phyloP scores from a whole-genome alignment of 306 rosid species.

The Lathyrus aphaca region DNA sequence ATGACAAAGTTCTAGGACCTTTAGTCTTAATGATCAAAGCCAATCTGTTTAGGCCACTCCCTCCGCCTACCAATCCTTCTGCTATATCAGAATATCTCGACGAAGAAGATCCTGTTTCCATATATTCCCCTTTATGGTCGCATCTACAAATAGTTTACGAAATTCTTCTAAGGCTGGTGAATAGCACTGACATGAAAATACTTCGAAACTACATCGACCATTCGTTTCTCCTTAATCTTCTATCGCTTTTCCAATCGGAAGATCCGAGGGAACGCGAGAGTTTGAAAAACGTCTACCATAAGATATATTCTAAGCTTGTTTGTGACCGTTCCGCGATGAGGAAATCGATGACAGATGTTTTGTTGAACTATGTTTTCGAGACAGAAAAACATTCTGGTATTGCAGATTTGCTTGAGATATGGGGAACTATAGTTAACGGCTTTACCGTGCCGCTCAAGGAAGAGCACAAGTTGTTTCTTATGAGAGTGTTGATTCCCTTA shows the following conservation, averaged over 20 bases:
- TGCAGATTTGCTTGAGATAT: constrained; percentile 86
- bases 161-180: constrained; percentile 58
- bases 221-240: constrained; percentile 58
- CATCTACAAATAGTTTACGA: constrained; percentile 73
- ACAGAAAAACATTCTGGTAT: constrained; percentile 70
- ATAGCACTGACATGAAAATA: constrained; percentile 43
- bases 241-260: constrained; percentile 73
- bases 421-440: constrained; percentile 88
- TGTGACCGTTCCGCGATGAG: constrained; percentile 65
- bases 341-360: constrained; percentile 71
- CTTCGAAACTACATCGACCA: constrained; percentile 49
- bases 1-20: constrained; percentile 44
- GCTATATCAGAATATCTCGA: constrained; percentile 47
- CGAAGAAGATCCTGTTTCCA: constrained; percentile 62
- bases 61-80: constrained; percentile 57
- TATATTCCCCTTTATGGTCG: constrained; percentile 62
- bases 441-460: constrained; percentile 86
- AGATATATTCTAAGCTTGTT: constrained; percentile 63
- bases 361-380: constrained; percentile 66
- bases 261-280: constrained; percentile 76
- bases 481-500: constrained; percentile 83
- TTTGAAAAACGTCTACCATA: constrained; percentile 72
- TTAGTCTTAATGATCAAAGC: constrained; percentile 58
- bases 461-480: constrained; percentile 80
- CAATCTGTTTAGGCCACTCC: constrained; percentile 76